Percentiles rank a stretch among this genome's conserved stretches.
phyloP scores from a whole-genome alignment of 805 yeast species.

The Starmerella vaccinii region DNA sequence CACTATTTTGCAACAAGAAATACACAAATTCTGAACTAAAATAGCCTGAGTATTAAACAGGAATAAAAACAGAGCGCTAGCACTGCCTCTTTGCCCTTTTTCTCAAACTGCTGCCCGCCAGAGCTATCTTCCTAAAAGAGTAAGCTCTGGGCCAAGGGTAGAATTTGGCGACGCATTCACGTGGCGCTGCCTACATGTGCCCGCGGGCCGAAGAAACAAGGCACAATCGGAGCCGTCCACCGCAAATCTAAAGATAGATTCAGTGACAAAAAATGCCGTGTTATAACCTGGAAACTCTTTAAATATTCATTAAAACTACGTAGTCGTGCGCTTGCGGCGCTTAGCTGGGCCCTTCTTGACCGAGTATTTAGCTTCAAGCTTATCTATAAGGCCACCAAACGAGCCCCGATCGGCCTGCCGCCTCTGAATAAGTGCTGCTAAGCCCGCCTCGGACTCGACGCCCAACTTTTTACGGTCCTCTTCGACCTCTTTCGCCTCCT shows the following conservation, averaged over 20 bases:
- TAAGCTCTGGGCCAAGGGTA: not conserved
- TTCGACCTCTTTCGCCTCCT: slow-evolving; percentile 42
- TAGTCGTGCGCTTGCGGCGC: not conserved
- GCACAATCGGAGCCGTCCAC: not conserved
- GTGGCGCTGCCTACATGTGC: not conserved
- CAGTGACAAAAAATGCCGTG: too few species aligned
- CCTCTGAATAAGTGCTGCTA: slow-evolving; percentile 32
- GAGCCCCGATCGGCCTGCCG: slow-evolving; percentile 26
- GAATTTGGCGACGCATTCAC: not conserved
- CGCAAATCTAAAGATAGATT: not conserved
- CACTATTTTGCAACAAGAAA: not conserved
- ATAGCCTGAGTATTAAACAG: not conserved
- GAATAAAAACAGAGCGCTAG: not conserved
- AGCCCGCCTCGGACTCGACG: slow-evolving; percentile 29
- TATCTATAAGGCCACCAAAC: slow-evolving; percentile 12
- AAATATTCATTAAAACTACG: not conserved
- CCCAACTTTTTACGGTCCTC: slow-evolving; percentile 48
- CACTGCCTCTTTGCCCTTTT: too few species aligned
- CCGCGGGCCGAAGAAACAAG: not conserved
- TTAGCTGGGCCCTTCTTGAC: slow-evolving; percentile 3
- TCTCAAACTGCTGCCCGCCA: not conserved
- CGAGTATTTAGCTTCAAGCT: slow-evolving; percentile 17
- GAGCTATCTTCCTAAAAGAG: not conserved
- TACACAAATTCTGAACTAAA: too few species aligned
- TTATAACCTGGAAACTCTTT: too few species aligned